Conservation (phyloP, 2,329 filamentous ascomycete species). For the Zymoseptoria passerinii region DNA sequence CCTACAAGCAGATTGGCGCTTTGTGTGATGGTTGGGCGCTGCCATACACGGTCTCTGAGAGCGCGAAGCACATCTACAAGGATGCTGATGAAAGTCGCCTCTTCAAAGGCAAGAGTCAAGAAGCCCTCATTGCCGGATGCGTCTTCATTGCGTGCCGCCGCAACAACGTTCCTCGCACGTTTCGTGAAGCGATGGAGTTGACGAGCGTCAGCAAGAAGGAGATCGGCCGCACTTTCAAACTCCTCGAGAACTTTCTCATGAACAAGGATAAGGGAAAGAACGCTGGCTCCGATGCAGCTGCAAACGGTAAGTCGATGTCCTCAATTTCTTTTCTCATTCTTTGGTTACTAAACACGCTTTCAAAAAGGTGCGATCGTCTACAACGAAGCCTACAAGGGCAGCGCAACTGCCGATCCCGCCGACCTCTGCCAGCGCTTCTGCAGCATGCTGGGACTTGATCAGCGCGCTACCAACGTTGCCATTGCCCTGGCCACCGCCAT, state of each 20-base stretch:
- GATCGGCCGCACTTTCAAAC: constrained; percentile 91
- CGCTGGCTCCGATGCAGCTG: constrained; percentile 15
- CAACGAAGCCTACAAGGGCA: constrained; percentile 24
- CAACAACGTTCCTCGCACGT: constrained; percentile 76
- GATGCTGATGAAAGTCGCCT: constrained; percentile 84
- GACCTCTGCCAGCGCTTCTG: constrained; percentile 80
- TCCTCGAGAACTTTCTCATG: constrained; percentile 78
- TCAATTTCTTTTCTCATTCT: constrained; percentile 1
- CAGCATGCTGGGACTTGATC: constrained; percentile 67
- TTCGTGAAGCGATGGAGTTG: constrained; percentile 86
- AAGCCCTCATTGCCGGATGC: constrained; percentile 88
- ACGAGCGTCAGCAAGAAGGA: constrained; percentile 96
- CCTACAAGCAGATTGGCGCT: constrained; percentile 79
- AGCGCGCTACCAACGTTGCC: constrained; percentile 70
- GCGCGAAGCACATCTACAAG: constrained; percentile 92
- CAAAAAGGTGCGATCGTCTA: constrained; percentile 21
- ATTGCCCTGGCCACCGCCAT: constrained; percentile 72
- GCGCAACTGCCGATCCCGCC: constrained; percentile 25
- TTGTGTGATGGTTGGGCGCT: constrained; percentile 81
- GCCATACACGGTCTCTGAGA: constrained; percentile 72
- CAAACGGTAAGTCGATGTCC: constrained; percentile 42
- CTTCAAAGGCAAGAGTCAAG: constrained; percentile 91
- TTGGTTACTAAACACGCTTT: constrained; percentile 12
- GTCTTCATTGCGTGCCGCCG: constrained; percentile 97
- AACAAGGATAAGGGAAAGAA: constrained; percentile 56